These are phyloP conservation scores for Phaeosphaeriaceae sp. DNA, from an alignment of 2,329 filamentous ascomycete genomes.

Conservation along the genomic window DNA sequence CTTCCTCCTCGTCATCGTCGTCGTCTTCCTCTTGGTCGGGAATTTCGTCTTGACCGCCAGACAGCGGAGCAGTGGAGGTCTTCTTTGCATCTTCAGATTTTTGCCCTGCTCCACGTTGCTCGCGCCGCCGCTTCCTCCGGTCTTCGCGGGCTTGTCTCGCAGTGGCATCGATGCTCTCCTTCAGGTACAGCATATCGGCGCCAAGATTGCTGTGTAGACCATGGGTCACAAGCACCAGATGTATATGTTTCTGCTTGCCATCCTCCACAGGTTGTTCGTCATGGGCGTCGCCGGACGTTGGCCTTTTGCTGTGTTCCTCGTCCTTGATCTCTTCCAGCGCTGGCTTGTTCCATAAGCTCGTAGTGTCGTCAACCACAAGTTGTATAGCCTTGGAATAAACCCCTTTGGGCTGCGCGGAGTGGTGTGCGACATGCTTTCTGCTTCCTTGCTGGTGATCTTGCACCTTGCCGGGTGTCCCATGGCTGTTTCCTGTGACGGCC, in stretches of 20 bases:
- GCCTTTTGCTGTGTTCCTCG: slow-evolving; percentile 31
- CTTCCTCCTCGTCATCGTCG: slow-evolving; percentile 75
- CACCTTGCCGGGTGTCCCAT: slow-evolving; percentile 67
- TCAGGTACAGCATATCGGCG: slow-evolving; percentile 95
- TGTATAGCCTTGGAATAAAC: slow-evolving; percentile 83
- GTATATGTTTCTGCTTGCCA: slow-evolving; percentile 76
- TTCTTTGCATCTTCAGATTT: slow-evolving; percentile 14
- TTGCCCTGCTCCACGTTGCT: slow-evolving; percentile 24
- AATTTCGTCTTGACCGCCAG: slow-evolving; percentile 59
- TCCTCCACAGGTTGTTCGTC: slow-evolving; percentile 18
- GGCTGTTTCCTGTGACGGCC: slow-evolving; percentile 60
- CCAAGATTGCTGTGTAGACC: slow-evolving; percentile 95
- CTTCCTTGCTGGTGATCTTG: slow-evolving; percentile 77
- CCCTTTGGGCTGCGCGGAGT: slow-evolving; percentile 71
- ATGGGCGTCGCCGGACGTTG: slow-evolving; percentile 34
- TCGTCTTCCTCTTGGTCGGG: slow-evolving; percentile 49
- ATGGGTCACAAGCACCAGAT: slow-evolving; percentile 91
- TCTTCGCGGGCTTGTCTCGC: slow-evolving; percentile 76
- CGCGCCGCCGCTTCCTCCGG: slow-evolving; percentile 64
- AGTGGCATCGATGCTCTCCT: slow-evolving; percentile 92
- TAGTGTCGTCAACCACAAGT: slow-evolving; percentile 85
- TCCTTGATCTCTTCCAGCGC: slow-evolving; percentile 70
- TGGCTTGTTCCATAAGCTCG: slow-evolving; percentile 91
- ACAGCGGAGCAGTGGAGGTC: slow-evolving; percentile 54
- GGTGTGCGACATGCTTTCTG: slow-evolving; percentile 57